phyloP scores from a whole-genome alignment of 2,329 filamentous ascomycete genomes.

The Plectosphaerella sp. region DNA sequence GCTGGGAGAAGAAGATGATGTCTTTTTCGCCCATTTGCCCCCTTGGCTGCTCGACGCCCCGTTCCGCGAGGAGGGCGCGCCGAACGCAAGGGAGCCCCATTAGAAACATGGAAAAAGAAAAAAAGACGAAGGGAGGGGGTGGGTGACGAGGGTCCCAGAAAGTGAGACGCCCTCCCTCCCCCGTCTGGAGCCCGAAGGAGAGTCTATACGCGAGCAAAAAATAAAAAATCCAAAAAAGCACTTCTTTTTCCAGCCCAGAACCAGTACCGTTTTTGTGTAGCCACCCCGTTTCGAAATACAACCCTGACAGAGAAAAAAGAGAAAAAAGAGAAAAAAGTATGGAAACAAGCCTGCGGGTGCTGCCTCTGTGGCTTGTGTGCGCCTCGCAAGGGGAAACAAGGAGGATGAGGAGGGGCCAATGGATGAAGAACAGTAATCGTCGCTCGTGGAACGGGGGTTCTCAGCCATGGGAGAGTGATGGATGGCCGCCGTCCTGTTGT shows the following conservation, averaged over 20 bases:
- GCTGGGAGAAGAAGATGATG: neutral
- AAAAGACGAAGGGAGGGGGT: constrained; percentile 2
- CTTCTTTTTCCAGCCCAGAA: constrained; percentile 13
- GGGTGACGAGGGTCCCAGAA: no score
- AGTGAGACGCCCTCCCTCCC: no score
- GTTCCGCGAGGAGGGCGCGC: neutral
- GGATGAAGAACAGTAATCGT: neutral
- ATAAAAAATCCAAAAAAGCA: neutral
- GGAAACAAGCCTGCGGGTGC: neutral
- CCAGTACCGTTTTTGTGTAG: constrained; percentile 12
- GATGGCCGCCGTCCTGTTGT: neutral
- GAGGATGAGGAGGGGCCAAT: constrained; percentile 5
- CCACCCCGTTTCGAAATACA: constrained; percentile 6
- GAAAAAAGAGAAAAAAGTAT: neutral
- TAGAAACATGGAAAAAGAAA: constrained; percentile 3
- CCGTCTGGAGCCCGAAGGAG: neutral
- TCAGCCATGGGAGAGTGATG: neutral
- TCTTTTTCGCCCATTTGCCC: no score
- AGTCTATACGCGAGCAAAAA: constrained; percentile 10
- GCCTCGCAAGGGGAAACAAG: neutral
- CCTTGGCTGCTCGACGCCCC: neutral
- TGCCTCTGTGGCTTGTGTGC: neutral
- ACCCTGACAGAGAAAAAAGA: neutral
- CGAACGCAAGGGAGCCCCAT: neutral
- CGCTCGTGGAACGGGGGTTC: neutral